Evolutionary conservation across 2,329 filamentous ascomycete species (phyloP).

Genomic region (Rosellinia necatrix): DNA sequence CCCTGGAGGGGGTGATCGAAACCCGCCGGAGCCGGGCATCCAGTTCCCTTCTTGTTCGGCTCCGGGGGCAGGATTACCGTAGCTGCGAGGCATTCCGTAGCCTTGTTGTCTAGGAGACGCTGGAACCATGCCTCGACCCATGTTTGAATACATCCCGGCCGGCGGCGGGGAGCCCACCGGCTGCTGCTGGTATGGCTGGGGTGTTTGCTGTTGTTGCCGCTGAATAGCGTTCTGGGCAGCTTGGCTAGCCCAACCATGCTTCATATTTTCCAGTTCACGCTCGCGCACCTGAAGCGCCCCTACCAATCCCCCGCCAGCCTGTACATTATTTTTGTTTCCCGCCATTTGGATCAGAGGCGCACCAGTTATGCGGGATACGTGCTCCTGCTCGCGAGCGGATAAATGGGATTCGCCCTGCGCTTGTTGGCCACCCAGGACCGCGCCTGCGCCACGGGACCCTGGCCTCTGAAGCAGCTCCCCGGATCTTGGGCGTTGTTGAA

Average conservation of each 20-base stretch:
- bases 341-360: slow-evolving; percentile 74
- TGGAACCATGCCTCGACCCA: slow-evolving; percentile 30
- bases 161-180: slow-evolving; percentile 37
- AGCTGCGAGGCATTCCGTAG: no score
- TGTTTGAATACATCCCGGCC: slow-evolving; percentile 42
- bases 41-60: slow-evolving; percentile 44
- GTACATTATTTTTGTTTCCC: slow-evolving; percentile 55
- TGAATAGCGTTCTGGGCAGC: slow-evolving; percentile 77
- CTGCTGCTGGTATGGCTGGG: slow-evolving; percentile 45
- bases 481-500: slow-evolving; percentile 55
- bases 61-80: slow-evolving; percentile 36
- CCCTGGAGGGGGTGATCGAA: slow-evolving; percentile 36
- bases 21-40: slow-evolving; percentile 34
- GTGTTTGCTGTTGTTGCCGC: slow-evolving; percentile 60
- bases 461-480: slow-evolving; percentile 50
- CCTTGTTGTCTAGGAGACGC: slow-evolving; percentile 31
- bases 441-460: slow-evolving; percentile 59
- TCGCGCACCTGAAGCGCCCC: slow-evolving; percentile 81
- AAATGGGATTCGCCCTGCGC: slow-evolving; percentile 62
- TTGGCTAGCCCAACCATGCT: slow-evolving; percentile 69
- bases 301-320: slow-evolving; percentile 67
- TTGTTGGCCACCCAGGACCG: slow-evolving; percentile 49
- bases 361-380: slow-evolving; percentile 81
- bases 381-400: slow-evolving; percentile 87
- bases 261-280: slow-evolving; percentile 74